Percentiles rank a stretch among this genome's conserved stretches.
Conservation (phyloP, 495 filamentous ascomycete species). For the Aspergillus haitiensis region DNA sequence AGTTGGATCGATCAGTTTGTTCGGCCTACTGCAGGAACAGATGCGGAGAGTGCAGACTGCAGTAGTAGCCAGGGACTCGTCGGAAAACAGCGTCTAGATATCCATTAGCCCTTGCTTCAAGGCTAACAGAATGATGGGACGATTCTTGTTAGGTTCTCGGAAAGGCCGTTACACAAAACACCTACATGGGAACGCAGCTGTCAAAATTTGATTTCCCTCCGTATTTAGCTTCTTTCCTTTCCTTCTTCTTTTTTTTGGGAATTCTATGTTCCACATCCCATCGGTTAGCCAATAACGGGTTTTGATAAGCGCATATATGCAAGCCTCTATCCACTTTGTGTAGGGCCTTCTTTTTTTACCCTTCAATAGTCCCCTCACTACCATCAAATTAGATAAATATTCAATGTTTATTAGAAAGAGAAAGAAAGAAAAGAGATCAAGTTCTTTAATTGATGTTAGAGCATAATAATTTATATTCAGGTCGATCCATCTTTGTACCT, state of each 20-base stretch:
- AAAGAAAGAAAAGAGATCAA: too few relatives aligned
- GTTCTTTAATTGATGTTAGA: too few relatives aligned
- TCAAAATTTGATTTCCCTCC: conserved; percentile 18
- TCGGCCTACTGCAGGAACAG: conserved; percentile 50
- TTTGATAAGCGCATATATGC: conserved; percentile 16
- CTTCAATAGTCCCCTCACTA: conserved; percentile 14
- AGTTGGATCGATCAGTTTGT: conserved; percentile 25
- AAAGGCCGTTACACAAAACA: conserved; percentile 12
- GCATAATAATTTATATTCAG: too few relatives aligned
- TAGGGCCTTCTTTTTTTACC: conserved; percentile 7
- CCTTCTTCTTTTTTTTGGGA: conserved; percentile 16
- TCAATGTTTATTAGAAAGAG: not conserved
- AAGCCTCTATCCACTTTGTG: conserved; percentile 10
- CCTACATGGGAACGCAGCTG: conserved; percentile 16
- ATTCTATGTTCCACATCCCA: not conserved
- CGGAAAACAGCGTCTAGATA: conserved; percentile 6
- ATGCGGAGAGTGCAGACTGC: conserved; percentile 31
- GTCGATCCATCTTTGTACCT: too few relatives aligned
- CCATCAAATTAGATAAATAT: not conserved
- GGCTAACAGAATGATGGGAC: not conserved
- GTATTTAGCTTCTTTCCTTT: not conserved
- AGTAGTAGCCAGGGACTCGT: conserved; percentile 16
- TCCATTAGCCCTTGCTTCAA: conserved; percentile 18
- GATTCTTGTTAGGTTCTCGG: conserved; percentile 3
- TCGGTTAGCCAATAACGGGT: conserved; percentile 11